These are phyloP conservation scores for Penicillium ochrochloron DNA, from an alignment of 495 filamentous ascomycete species.

Conservation along the genomic window DNA sequence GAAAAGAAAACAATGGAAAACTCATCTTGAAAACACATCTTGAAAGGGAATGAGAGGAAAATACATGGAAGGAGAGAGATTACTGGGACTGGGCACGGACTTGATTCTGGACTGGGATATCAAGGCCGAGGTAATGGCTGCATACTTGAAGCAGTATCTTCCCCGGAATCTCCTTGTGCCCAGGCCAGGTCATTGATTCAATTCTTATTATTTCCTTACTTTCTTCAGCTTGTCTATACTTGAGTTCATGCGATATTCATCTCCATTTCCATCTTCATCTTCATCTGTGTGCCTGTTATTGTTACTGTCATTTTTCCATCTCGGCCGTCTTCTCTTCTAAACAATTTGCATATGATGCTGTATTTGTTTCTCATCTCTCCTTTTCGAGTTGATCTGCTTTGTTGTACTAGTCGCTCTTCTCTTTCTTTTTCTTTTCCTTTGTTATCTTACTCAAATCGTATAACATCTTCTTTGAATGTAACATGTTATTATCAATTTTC, in stretches of 20 bases:
- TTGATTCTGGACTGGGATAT: background rate
- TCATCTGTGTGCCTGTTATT: constrained; percentile 8
- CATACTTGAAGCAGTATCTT: background rate
- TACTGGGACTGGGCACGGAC: background rate
- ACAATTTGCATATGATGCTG: constrained; percentile 10
- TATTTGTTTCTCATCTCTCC: background rate
- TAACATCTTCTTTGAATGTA: background rate
- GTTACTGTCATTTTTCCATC: background rate
- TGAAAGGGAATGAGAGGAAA: background rate
- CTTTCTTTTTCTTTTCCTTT: too few species aligned
- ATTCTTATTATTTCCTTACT: constrained; percentile 2
- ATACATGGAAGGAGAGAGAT: background rate
- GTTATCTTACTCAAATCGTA: background rate
- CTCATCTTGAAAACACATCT: background rate
- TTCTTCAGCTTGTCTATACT: constrained; percentile 18
- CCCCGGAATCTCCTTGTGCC: background rate
- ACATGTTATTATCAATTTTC: background rate
- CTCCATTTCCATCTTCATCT: constrained; percentile 8
- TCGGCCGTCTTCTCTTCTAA: background rate
- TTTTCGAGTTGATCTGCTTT: too few species aligned
- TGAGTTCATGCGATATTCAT: constrained; percentile 13
- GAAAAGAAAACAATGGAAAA: background rate
- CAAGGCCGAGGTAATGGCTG: background rate
- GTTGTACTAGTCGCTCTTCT: too few species aligned
- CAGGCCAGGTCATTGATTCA: background rate